Conservation (phyloP, 371 early-diverging fungal species). For the Actinomucor elegans region DNA sequence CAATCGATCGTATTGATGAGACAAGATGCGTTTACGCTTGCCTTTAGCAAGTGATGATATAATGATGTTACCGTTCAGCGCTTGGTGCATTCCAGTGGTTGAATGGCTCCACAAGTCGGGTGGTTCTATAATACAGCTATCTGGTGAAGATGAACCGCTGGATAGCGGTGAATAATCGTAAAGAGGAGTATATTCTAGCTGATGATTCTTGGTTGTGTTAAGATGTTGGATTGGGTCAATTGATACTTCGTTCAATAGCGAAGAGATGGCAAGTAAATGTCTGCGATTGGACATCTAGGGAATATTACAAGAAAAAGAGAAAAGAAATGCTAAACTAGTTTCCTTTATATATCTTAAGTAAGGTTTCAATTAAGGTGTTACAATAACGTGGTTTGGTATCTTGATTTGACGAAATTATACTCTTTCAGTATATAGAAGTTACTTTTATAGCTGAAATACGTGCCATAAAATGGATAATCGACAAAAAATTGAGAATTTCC, state of each 20-base stretch:
- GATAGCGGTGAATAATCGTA: not conserved
- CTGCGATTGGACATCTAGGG: constrained; percentile 1
- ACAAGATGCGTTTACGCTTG: constrained; percentile 72
- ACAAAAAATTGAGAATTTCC: no score
- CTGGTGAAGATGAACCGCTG: constrained; percentile 6
- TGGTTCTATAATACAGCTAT: not conserved
- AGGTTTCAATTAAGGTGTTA: no score
- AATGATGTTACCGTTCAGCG: constrained; percentile 1
- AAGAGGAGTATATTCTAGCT: not conserved
- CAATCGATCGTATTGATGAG: constrained; percentile 62
- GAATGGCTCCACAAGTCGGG: constrained; percentile 9
- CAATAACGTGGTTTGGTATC: not conserved
- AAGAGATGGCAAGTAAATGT: constrained; percentile 10
- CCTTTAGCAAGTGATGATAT: constrained; percentile 37
- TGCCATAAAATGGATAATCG: no score
- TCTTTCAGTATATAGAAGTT: no score
- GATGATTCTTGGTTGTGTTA: not conserved
- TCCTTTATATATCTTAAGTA: no score
- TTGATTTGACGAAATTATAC: not conserved
- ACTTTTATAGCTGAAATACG: no score
- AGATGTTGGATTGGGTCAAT: constrained; percentile 25
- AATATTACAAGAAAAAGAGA: no score
- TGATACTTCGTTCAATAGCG: constrained; percentile 33
- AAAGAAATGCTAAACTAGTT: no score
- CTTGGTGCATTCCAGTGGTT: constrained; percentile 3